phyloP scores from a whole-genome alignment of 768 basidiomycete species.

The Cystobasidium ongulense region DNA sequence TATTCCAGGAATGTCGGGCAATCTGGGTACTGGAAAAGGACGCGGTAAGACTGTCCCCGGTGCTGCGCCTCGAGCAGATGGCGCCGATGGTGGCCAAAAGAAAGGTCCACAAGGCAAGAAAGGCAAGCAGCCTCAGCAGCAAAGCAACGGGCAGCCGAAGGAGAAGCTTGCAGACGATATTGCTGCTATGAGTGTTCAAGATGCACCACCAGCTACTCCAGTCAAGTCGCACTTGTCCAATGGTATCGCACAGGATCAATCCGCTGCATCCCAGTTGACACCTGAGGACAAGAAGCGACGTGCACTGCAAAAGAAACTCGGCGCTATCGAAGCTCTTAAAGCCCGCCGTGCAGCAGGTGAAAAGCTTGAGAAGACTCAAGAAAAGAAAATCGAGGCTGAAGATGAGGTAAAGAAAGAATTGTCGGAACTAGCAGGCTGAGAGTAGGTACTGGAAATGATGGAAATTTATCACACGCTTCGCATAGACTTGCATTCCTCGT shows the following conservation, averaged over 20 bases:
- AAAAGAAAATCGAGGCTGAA: constrained; percentile 94
- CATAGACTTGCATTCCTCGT: not conserved
- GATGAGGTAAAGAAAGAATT: constrained; percentile 75
- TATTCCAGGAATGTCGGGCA: constrained; percentile 57
- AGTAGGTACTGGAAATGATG: not conserved
- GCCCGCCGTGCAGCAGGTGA: constrained; percentile 83
- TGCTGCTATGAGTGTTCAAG: not conserved
- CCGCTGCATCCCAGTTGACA: constrained; percentile 49
- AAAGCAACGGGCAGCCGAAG: constrained; percentile 30
- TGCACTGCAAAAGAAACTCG: constrained; percentile 95
- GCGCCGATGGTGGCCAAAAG: constrained; percentile 35
- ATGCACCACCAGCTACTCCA: constrained; percentile 31
- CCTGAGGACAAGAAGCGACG: constrained; percentile 82
- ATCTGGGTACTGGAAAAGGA: constrained; percentile 25
- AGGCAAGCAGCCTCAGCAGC: constrained; percentile 26
- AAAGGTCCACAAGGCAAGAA: constrained; percentile 41
- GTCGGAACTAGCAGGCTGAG: constrained; percentile 35
- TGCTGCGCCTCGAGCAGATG: constrained; percentile 17
- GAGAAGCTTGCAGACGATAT: constrained; percentile 30
- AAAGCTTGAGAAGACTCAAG: constrained; percentile 83
- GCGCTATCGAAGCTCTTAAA: constrained; percentile 98
- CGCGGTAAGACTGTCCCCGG: constrained; percentile 34
- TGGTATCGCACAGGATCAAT: constrained; percentile 41
- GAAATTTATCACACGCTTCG: not conserved
- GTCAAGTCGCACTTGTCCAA: constrained; percentile 49